Conservation (phyloP, 2,329 filamentous ascomycete genomes). For the Ophiostoma pallidulum region DNA sequence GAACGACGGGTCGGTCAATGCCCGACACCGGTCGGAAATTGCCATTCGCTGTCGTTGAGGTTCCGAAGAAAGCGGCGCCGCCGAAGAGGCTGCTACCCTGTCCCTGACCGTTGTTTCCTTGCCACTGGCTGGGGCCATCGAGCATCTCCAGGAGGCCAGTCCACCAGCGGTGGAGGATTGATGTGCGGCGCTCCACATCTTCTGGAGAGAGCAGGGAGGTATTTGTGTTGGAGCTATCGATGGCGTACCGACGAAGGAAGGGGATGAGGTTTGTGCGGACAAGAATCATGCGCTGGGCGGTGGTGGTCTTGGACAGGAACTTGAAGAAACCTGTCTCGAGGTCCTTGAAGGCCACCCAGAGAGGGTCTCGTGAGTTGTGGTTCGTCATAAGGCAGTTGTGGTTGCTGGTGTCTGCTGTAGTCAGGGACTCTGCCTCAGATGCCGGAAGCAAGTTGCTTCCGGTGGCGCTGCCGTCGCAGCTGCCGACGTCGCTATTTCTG, state of each 20-base stretch:
- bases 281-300: slow-evolving; percentile 62
- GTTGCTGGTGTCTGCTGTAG: slow-evolving; percentile 36
- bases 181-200: slow-evolving; percentile 70
- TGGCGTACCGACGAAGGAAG: slow-evolving; percentile 62
- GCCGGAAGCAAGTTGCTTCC: slow-evolving; percentile 15
- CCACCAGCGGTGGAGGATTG: slow-evolving; percentile 89
- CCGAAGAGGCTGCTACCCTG: slow-evolving; percentile 13
- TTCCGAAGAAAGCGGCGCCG: slow-evolving; percentile 12
- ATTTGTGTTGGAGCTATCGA: slow-evolving; percentile 53
- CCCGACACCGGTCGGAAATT: slow-evolving; percentile 66
- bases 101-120: slow-evolving; percentile 10
- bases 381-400: slow-evolving; percentile 29
- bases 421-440: slow-evolving; percentile 24
- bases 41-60: slow-evolving; percentile 26
- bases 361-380: slow-evolving; percentile 37
- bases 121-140: slow-evolving; percentile 38
- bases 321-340: slow-evolving; percentile 39
- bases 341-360: slow-evolving; percentile 46
- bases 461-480: slow-evolving; percentile 19
- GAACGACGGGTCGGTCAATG: slow-evolving; percentile 69
- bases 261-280: slow-evolving; percentile 64
- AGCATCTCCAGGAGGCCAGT: slow-evolving; percentile 71
- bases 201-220: slow-evolving; percentile 54
- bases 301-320: slow-evolving; percentile 63
- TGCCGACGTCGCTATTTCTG: slow-evolving; percentile 12